Base-by-base conservation (phyloP, 2,329 filamentous ascomycete species). In the Sporothrix dimorphospora region DNA sequence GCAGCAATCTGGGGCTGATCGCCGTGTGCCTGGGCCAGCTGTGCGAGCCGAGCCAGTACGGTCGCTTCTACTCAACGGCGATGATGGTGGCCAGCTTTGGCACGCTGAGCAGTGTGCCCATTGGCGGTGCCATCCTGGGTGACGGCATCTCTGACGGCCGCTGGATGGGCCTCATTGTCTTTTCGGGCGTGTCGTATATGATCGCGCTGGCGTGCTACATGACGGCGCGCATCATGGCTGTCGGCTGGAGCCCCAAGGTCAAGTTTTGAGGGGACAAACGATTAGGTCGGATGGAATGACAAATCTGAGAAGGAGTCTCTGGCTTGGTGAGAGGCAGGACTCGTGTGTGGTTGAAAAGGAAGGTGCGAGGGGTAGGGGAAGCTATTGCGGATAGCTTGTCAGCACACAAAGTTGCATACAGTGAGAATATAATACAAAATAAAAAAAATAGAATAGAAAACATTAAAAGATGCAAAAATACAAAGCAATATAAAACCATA, bases 1-100 rank as follows among this genome's bases (percentile, higher is more conserved):
- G 94, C 4, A 91, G 89, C 75, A 94, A 94, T 76, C 90, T 97
- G 73, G 90, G 89, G 0, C 80, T 97, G 34, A 91, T 92, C 0
- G 93, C 94, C 0, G 93, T 97, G 0, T 96, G 93, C 75, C 86
- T 97, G 0, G 92, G 92, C 1, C 93, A 96, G 82, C 85, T 96
- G 16, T 97, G 93, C 79, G 88, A 90, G 53, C 91, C 92, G 1
- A 86, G 91, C 72, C 85, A 94, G 69, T 97, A 78, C 38, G 79
- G 79, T 0, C 84, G 91, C 21, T 93, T 92, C 78, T 93, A 91
- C 77, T 90, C 92, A 1, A 94, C 91, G 0, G 90, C 90, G 71
- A 94, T 94, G 79, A 94, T 92, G 70, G 84, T 94, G 53, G 92
- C 93, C 24, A 91, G 89, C 74, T 91, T 95, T 76, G 92, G 91